Base-by-base conservation (phyloP, 345 rosid genomes). In the Syzygium aqueum region DNA sequence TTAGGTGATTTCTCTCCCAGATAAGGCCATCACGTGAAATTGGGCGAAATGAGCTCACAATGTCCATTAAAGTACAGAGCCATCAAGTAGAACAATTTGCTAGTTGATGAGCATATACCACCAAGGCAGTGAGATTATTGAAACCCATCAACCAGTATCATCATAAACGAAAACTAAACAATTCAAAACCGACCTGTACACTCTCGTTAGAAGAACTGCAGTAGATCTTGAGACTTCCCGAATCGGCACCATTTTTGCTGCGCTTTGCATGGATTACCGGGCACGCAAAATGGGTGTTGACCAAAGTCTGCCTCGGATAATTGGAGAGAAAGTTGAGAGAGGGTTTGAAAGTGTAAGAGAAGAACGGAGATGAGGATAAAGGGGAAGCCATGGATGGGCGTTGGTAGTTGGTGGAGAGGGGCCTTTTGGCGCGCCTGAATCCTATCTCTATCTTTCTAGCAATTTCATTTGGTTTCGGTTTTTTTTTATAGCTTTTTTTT, bases 341-440 rank as follows among this genome's bases (percentile, higher is more conserved):
- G 85, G 89, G 88, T 57, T 88, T 87, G 88, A 87, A 89, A 82
- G 90, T 84, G 88, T 52, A 3, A 12, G 77, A 88, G 90, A 87
- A 88, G 51, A 52, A 88, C 77, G 87, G 56, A 88, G 94, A 87
- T 86, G 95, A 92, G 89, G 94, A 90, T 89, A 92, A 88, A 51
- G 94, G 84, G 88, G 86, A 91, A 85, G 98, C 95, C 99, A 96
- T 95, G 88, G 89, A 87, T 53, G 90, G 87, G 87, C 85, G 84
- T 53, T 87, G 83, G 78, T 78, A 37, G 78, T 54, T 87, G 88
- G 17, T 14, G 85, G 78, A 51, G 84, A 52, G 59, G 13, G 43
- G 86, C 53, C 43, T 88, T 90, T 91, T 93, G 92, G 96, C 94
- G 94, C 92, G 92, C 90, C 94, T 92, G 15, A 77, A 63, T 90